Percentiles rank a stretch among this genome's conserved stretches.
phyloP scores from a whole-genome alignment of 345 rosid genomes.

The Hevea brasiliensis region DNA sequence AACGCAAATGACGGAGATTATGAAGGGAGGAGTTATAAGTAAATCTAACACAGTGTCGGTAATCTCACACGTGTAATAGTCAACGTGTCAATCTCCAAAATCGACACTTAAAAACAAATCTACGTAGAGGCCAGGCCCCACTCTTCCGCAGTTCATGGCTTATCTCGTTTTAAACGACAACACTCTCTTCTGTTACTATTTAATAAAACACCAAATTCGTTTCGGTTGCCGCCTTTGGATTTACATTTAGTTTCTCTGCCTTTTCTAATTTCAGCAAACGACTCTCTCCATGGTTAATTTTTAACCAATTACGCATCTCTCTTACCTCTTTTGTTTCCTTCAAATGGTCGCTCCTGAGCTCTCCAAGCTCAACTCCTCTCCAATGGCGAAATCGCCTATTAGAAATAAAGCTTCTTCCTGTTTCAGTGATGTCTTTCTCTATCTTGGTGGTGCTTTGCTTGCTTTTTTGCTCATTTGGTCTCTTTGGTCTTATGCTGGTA shows the following conservation, averaged over 20 bases:
- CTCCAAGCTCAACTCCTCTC: slow-evolving; percentile 7
- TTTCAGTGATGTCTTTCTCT: slow-evolving; percentile 52
- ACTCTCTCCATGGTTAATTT: no score
- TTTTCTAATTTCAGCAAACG: no score
- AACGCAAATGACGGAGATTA: slow-evolving; percentile 12
- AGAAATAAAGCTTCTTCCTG: slow-evolving; percentile 36
- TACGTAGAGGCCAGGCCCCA: neutral
- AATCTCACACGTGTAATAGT: neutral
- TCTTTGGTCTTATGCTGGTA: slow-evolving; percentile 50
- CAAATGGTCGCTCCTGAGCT: slow-evolving; percentile 11
- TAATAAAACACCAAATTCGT: no score
- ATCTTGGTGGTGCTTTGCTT: slow-evolving; percentile 59
- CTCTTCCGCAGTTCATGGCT: slow-evolving; percentile 21
- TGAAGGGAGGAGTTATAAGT: no score
- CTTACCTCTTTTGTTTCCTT: neutral
- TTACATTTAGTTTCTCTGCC: no score
- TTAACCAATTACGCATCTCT: neutral
- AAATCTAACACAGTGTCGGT: slow-evolving; percentile 5
- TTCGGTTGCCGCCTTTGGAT: no score
- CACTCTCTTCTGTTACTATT: no score
- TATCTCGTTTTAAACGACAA: neutral
- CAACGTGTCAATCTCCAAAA: slow-evolving; percentile 22
- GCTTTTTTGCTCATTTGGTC: slow-evolving; percentile 67
- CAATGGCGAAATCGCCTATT: slow-evolving; percentile 24
- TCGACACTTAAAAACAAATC: neutral